Percentiles rank a stretch among this genome's conserved stretches.
phyloP scores from a whole-genome alignment of 495 filamentous ascomycete genomes.

The Penicillium subrubescens region DNA sequence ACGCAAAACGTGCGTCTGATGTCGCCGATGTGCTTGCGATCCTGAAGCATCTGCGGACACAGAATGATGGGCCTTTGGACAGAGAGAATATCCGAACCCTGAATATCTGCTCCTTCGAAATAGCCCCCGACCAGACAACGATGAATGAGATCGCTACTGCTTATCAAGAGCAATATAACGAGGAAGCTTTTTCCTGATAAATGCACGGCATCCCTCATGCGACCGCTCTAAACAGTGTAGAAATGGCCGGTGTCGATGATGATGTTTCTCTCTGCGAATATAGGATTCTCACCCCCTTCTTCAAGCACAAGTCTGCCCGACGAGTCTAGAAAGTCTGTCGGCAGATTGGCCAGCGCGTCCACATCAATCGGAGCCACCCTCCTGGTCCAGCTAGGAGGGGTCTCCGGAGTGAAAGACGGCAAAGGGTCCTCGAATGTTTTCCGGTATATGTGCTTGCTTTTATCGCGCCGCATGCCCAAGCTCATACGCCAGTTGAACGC shows the following conservation, averaged over 20 bases:
- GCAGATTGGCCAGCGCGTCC: conserved; percentile 20
- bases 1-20: conserved; percentile 27
- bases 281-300: conserved; percentile 18
- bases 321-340: conserved; percentile 16
- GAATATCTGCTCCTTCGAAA: conserved; percentile 30
- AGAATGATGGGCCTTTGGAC: conserved; percentile 26
- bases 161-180: conserved; percentile 25
- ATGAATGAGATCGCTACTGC: conserved; percentile 28
- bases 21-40: conserved; percentile 33
- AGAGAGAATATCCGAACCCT: conserved; percentile 29
- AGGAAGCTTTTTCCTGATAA: conserved; percentile 22
- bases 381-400: conserved; percentile 25
- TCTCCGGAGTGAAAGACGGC: conserved; percentile 28
- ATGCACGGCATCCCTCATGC: neutral
- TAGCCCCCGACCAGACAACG: conserved; percentile 26
- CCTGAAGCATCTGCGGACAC: conserved; percentile 24
- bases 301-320: conserved; percentile 32
- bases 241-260: conserved; percentile 35
- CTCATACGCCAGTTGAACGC: conserved; percentile 44
- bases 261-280: conserved; percentile 36
- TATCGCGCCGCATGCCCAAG: conserved; percentile 37
- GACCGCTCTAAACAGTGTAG: conserved; percentile 27
- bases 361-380: conserved; percentile 26
- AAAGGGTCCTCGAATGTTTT: conserved; percentile 24
- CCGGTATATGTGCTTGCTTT: conserved; percentile 27